phyloP scores from a whole-genome alignment of 2,329 filamentous ascomycete genomes.

The Blastomyces gilchristii region DNA sequence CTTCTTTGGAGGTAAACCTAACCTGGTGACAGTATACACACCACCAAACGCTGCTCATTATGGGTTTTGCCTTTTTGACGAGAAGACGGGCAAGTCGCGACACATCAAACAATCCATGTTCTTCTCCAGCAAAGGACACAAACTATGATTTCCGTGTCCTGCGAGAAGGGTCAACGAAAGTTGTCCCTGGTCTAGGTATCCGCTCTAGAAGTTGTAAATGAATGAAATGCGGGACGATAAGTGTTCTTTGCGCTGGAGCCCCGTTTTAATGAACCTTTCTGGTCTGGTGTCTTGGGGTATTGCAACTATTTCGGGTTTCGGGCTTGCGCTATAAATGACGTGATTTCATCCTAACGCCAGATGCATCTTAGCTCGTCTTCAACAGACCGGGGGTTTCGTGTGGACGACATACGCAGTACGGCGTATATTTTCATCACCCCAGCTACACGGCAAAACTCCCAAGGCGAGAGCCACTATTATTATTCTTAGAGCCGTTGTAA shows the following conservation, averaged over 20 bases:
- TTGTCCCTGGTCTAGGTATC: neutral
- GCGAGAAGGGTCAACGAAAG: neutral
- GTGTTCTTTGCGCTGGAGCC: neutral
- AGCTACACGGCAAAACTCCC: too few species aligned
- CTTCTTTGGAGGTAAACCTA: too few species aligned
- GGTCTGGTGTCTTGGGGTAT: too few species aligned
- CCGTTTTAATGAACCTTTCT: neutral
- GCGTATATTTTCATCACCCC: too few species aligned
- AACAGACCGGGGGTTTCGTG: too few species aligned
- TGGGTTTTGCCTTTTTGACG: conserved; percentile 74
- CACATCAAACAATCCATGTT: conserved; percentile 62
- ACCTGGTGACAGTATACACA: conserved; percentile 52
- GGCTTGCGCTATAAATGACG: too few species aligned
- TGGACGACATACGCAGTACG: too few species aligned
- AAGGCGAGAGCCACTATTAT: too few species aligned
- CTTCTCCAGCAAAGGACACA: conserved; percentile 51
- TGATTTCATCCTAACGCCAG: too few species aligned
- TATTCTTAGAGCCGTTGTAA: too few species aligned
- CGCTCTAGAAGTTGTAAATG: neutral
- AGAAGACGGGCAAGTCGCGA: conserved; percentile 60
- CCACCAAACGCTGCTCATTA: conserved; percentile 77
- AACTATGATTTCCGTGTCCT: conserved; percentile 15
- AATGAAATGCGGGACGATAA: neutral
- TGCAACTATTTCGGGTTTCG: too few species aligned
- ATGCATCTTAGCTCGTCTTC: too few species aligned